phyloP scores from a whole-genome alignment of 306 rosid species.

The Ormosia emarginata region DNA sequence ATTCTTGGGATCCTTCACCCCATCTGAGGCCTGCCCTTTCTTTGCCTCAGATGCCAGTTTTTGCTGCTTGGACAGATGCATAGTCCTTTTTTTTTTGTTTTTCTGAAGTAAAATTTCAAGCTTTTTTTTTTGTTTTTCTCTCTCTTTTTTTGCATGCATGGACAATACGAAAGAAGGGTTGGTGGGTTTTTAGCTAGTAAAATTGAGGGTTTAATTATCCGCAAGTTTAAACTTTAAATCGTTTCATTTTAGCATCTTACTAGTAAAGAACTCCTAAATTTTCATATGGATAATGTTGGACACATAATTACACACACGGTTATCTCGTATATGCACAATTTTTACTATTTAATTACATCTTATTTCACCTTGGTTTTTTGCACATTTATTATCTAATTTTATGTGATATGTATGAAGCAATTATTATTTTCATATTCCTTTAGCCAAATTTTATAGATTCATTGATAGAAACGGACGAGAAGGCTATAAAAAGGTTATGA shows the following conservation, averaged over 20 bases:
- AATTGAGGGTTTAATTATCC: slow-evolving; percentile 21
- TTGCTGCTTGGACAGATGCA: slow-evolving; percentile 72
- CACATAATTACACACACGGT: too few species aligned
- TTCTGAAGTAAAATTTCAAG: slow-evolving; percentile 20
- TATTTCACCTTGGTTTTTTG: too few species aligned
- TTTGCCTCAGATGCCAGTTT: slow-evolving; percentile 70
- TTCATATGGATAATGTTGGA: background rate
- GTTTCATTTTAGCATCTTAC: background rate
- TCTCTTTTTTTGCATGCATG: slow-evolving; percentile 11
- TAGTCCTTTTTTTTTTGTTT: slow-evolving; percentile 13
- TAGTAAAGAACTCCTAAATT: slow-evolving; percentile 21
- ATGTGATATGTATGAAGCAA: too few species aligned
- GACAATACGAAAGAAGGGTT: slow-evolving; percentile 21
- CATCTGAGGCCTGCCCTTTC: slow-evolving; percentile 57
- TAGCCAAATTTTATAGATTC: background rate
- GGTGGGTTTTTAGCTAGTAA: slow-evolving; percentile 21
- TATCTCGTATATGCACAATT: too few species aligned
- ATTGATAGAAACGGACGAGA: slow-evolving; percentile 22
- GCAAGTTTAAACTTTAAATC: slow-evolving; percentile 19
- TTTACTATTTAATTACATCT: too few species aligned
- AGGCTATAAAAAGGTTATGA: slow-evolving; percentile 24
- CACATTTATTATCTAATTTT: too few species aligned
- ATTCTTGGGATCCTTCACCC: slow-evolving; percentile 61
- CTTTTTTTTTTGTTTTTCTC: background rate
- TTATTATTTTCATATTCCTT: slow-evolving; percentile 13